A percentile compares a stretch with the other conserved stretches of the same genome.
Conservation (phyloP, 2,329 filamentous ascomycete species). For the Aspergillus texensis region DNA sequence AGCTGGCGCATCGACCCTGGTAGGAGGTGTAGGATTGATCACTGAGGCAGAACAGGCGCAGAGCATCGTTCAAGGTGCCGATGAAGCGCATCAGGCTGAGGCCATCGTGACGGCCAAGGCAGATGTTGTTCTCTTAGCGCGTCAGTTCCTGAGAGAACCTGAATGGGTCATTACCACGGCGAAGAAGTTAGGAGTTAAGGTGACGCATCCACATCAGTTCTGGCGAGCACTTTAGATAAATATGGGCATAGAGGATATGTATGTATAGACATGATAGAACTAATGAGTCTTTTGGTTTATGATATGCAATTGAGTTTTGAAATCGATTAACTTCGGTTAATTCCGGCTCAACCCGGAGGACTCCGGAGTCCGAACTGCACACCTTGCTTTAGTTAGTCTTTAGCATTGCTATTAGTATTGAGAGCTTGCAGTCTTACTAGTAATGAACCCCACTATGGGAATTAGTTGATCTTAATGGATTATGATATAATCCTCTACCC, state of each 20-base stretch:
- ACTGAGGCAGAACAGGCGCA: slow-evolving; percentile 56
- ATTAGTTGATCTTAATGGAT: neutral
- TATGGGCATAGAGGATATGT: neutral
- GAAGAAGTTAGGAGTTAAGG: slow-evolving; percentile 51
- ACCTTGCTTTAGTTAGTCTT: neutral
- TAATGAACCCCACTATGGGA: neutral
- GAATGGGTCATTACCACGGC: slow-evolving; percentile 58
- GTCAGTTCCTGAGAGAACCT: slow-evolving; percentile 59
- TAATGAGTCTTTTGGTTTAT: neutral
- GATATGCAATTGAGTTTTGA: neutral
- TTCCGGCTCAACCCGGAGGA: neutral
- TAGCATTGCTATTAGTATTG: no score
- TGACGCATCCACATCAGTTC: slow-evolving; percentile 55
- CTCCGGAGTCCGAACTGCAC: neutral
- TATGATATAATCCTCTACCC: neutral
- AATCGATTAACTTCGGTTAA: neutral
- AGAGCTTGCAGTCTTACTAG: no score
- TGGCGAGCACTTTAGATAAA: slow-evolving; percentile 21
- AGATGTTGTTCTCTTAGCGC: slow-evolving; percentile 55
- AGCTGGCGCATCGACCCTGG: slow-evolving; percentile 45
- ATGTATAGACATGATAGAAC: neutral
- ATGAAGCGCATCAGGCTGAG: slow-evolving; percentile 31
- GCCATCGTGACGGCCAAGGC: slow-evolving; percentile 36
- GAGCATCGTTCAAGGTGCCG: slow-evolving; percentile 46
- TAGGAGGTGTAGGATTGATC: slow-evolving; percentile 58